These are phyloP conservation scores for Aspergillus calidoustus DNA, from an alignment of 2,329 filamentous ascomycete species.

Conservation along the genomic window DNA sequence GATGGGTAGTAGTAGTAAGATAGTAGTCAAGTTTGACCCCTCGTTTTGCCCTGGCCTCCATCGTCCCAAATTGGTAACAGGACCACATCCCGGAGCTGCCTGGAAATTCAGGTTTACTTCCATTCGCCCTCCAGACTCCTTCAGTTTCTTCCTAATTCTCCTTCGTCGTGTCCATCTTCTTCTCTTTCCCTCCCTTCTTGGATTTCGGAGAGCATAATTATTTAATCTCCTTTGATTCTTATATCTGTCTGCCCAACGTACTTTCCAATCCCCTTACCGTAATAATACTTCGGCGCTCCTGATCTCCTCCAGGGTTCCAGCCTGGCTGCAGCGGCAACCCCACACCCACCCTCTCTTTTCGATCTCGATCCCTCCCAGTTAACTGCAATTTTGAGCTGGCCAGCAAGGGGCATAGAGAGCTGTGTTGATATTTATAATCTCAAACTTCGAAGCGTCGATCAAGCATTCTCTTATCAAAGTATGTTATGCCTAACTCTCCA, in stretches of 20 bases:
- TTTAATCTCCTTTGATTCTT: conserved; percentile 14
- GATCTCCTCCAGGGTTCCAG: conserved; percentile 16
- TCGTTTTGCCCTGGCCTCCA: not conserved
- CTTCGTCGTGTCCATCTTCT: not conserved
- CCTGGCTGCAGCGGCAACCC: conserved; percentile 38
- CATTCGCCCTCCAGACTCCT: not conserved
- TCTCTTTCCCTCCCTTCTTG: not conserved
- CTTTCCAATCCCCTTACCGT: not conserved
- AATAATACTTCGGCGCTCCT: conserved; percentile 2
- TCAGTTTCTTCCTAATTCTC: conserved; percentile 4
- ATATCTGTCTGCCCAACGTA: not conserved
- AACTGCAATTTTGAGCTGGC: conserved; percentile 19
- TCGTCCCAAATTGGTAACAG: conserved; percentile 6
- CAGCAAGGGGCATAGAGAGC: conserved; percentile 21
- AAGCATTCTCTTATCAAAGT: not conserved
- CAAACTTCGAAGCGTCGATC: not conserved
- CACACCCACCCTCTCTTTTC: conserved; percentile 26
- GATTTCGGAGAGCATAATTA: conserved; percentile 1
- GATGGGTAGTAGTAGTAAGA: no score
- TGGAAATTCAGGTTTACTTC: conserved; percentile 19
- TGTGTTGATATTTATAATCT: conserved; percentile 7
- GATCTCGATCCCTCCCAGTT: conserved; percentile 18
- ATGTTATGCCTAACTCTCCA: not conserved
- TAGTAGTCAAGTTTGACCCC: not conserved
- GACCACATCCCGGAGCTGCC: conserved; percentile 13